Conservation (phyloP, 2,329 filamentous ascomycete genomes). For the Alternaria sp. region DNA sequence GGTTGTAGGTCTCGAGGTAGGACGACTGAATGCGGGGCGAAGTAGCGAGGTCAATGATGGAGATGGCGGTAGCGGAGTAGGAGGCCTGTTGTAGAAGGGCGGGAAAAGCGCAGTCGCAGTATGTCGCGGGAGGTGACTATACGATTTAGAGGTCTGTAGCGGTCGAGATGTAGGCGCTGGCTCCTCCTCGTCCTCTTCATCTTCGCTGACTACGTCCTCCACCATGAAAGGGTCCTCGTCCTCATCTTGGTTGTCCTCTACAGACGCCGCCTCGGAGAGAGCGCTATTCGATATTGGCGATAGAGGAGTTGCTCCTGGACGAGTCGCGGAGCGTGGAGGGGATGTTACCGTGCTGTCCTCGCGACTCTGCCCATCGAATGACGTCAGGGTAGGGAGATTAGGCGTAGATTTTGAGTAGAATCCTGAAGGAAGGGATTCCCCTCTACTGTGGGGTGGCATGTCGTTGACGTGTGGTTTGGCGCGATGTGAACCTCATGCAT, state of each 20-base stretch:
- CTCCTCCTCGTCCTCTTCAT: constrained; percentile 10
- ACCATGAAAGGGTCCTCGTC: constrained; percentile 24
- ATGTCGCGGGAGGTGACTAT: constrained; percentile 52
- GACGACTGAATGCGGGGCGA: constrained; percentile 67
- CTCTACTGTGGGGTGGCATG: constrained; percentile 55
- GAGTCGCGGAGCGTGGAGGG: constrained; percentile 11
- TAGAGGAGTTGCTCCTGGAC: constrained; percentile 18
- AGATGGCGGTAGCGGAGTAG: constrained; percentile 89
- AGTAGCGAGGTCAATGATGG: constrained; percentile 91
- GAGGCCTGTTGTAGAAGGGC: constrained; percentile 97
- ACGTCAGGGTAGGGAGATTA: constrained; percentile 52
- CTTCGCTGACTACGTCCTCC: constrained; percentile 29
- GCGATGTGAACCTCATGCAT: constrained; percentile 14
- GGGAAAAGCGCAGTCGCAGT: constrained; percentile 62
- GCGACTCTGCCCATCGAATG: constrained; percentile 30
- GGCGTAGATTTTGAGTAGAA: constrained; percentile 57
- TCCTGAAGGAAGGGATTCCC: constrained; percentile 45
- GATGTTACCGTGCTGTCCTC: background rate
- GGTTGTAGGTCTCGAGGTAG: constrained; percentile 80
- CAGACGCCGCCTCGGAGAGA: constrained; percentile 48
- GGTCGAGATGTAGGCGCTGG: constrained; percentile 36
- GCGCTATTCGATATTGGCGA: constrained; percentile 27
- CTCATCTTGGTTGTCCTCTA: constrained; percentile 22
- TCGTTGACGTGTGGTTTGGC: constrained; percentile 17
- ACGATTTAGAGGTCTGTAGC: constrained; percentile 53